phyloP scores from a whole-genome alignment of 441 rosid genomes.

The Francoa sonchifolia region DNA sequence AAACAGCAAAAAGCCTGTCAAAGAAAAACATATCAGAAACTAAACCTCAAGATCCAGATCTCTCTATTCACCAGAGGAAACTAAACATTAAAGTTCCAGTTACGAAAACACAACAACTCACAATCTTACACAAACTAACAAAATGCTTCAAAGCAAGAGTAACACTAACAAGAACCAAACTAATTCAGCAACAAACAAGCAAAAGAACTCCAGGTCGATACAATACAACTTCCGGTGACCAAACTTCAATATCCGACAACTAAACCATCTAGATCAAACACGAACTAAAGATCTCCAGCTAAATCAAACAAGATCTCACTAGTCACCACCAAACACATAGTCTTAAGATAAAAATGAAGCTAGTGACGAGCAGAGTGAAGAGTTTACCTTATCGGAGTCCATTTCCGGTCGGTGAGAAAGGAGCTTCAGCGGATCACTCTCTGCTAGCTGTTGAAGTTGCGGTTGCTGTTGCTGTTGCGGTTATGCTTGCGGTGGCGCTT shows the following conservation, averaged over 20 bases:
- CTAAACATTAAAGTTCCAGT: not conserved
- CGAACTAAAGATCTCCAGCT: slow-evolving; percentile 5
- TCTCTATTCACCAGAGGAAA: not conserved
- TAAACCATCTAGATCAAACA: slow-evolving; percentile 10
- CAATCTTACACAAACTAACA: not conserved
- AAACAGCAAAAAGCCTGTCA: slow-evolving; percentile 7
- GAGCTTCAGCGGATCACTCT: slow-evolving; percentile 23
- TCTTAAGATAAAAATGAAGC: not conserved
- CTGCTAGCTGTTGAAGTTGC: slow-evolving; percentile 4
- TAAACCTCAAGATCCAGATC: slow-evolving; percentile 12
- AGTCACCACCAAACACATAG: slow-evolving; percentile 2
- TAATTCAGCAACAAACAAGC: not conserved
- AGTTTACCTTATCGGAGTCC: slow-evolving; percentile 40
- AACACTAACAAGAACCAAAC: not conserved
- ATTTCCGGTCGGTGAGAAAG: slow-evolving; percentile 23
- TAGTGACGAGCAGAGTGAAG: not conserved
- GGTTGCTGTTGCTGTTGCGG: slow-evolving; percentile 16
- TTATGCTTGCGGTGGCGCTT: slow-evolving; percentile 11
- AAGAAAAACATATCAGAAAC: slow-evolving; percentile 3
- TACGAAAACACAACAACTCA: not conserved
- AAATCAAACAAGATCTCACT: slow-evolving; percentile 30
- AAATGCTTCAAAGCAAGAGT: not conserved
- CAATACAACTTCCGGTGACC: no score
- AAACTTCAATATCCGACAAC: no score
- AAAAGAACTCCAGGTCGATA: not conserved